Conservation (phyloP, 768 basidiomycete genomes). For the Calocera cornea region DNA sequence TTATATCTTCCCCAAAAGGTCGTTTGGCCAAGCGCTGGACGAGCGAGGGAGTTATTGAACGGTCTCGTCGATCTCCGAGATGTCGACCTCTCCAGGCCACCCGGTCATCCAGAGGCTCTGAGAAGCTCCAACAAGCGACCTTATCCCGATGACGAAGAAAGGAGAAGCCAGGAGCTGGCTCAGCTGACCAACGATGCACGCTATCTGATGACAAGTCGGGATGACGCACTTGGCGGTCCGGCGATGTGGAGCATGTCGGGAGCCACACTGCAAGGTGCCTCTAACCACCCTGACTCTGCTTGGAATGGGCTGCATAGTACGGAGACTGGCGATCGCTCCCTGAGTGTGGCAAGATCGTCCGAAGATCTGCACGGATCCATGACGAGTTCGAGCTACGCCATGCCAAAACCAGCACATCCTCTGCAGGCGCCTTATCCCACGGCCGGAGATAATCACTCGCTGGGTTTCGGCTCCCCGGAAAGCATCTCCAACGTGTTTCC, state of each 20-base stretch:
- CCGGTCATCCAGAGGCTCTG: background rate
- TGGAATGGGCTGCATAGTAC: background rate
- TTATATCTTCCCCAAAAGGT: constrained; percentile 6
- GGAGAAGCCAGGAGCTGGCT: background rate
- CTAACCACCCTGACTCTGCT: background rate
- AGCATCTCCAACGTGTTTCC: constrained; percentile 1
- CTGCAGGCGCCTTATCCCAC: background rate
- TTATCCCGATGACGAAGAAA: background rate
- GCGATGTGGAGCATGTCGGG: constrained; percentile 1
- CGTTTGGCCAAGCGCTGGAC: constrained; percentile 17
- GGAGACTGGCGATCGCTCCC: background rate
- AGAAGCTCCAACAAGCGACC: background rate
- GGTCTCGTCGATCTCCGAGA: constrained; percentile 6
- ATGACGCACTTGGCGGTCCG: background rate
- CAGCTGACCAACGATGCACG: background rate
- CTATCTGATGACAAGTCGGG: background rate
- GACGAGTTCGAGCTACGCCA: background rate
- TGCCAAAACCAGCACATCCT: background rate
- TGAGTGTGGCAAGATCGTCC: background rate
- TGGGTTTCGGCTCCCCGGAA: background rate
- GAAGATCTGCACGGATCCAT: background rate
- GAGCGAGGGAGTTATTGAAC: constrained; percentile 16
- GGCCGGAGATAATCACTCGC: background rate
- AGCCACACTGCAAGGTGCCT: background rate
- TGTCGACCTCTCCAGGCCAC: background rate